Conservation (phyloP, 371 early-diverging fungal species). For the Mortierella sp. region DNA sequence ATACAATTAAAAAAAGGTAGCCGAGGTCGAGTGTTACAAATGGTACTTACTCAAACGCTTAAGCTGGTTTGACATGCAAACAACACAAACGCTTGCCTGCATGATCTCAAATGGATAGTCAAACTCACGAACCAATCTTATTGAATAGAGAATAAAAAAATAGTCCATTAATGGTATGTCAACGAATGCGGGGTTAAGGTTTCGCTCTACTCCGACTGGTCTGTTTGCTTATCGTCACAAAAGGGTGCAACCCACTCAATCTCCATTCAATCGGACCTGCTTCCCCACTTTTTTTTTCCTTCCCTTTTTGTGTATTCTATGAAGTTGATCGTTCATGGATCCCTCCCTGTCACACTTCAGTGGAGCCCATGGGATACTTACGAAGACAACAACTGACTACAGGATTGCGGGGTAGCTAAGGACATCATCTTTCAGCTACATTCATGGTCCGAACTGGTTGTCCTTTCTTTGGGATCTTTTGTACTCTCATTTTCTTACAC, state of each 20-base stretch:
- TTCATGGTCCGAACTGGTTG: no score
- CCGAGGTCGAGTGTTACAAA: neutral
- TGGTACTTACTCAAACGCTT: neutral
- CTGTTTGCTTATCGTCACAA: neutral
- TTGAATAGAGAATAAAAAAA: neutral
- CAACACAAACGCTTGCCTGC: slow-evolving; percentile 1
- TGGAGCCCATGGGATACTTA: neutral
- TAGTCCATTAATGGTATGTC: slow-evolving; percentile 12
- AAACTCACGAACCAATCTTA: neutral
- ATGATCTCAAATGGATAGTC: neutral
- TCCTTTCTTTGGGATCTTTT: no score
- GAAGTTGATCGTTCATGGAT: neutral
- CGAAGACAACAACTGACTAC: neutral
- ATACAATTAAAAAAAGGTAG: neutral
- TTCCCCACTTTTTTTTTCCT: slow-evolving; percentile 11
- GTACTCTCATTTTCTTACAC: no score
- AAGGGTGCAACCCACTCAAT: slow-evolving; percentile 6
- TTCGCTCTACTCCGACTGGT: neutral
- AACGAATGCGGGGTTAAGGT: slow-evolving; percentile 35
- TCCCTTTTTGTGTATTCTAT: neutral
- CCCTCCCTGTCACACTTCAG: neutral
- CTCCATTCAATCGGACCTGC: neutral
- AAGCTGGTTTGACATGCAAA: neutral
- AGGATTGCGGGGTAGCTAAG: neutral
- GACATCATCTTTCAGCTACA: no score